Base-by-base conservation (phyloP, 345 rosid species). In the Dipteronia dyeriana region DNA sequence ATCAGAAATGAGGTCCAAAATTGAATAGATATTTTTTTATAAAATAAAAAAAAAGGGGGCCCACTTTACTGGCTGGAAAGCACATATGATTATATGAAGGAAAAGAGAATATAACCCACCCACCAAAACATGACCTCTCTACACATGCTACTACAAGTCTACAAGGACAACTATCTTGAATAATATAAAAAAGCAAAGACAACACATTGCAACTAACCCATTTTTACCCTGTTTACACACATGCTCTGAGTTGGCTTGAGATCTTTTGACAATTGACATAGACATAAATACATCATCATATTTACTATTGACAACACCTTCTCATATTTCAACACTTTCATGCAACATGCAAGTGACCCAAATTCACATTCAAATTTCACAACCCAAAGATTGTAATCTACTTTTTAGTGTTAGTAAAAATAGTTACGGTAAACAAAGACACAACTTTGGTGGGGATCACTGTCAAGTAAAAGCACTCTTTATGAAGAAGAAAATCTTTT, bases 11-110 rank as follows among this genome's bases (percentile, higher is more conserved):
- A 81, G 79, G 76, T 81, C 89, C 82, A 78, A 71, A 80, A 70
- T 26, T 74, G 70, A 62, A 23, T n/a, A 74, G 69, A 67, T 78
- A 38, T 64, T n/a, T n/a, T n/a, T n/a, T n/a, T n/a, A 66, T 49
- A 72, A 31, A 61, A 77, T 1, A 29, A 71, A 66, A 51, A 14
- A 76, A 26, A 49, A 64, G 17, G 51, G 83, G 75, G 2, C 87
- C 88, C 82, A 73, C 73, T 16, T 51, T 56, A 75, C 82, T 82
- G 51, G 90, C 89, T 88, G 90, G 85, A 87, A 90, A 86, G 89
- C 79, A 84, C 45, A 75, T 76, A 59, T 19, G 11, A 66, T 31
- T 31, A 3, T 31, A 31, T 31, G 34, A 31, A 31, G 47, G 65
- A 16, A 66, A 26, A 26, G 76, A 79, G 84, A 81, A 83, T 79